Evolutionary conservation across 1,139 yeast species (phyloP), one percentile per base, ranked within the genome.

Genomic region (Yamadazyma mexicana): DNA sequence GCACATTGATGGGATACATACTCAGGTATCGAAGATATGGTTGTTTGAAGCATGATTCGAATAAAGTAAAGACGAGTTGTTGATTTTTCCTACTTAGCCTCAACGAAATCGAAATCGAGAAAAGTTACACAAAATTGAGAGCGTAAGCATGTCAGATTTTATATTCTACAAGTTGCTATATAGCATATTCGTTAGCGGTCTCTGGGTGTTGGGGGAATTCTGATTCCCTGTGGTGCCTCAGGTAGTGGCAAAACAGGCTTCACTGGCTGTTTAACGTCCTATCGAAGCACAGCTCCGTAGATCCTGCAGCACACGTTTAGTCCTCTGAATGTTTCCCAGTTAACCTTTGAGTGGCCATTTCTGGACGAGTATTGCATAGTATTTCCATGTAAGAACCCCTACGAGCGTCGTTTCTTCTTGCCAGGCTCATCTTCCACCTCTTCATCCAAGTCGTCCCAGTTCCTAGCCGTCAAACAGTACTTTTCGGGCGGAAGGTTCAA

Each of bases 401-500:
- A 20, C 22, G 22, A 6, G 8, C 8, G 29, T 9, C 14, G 39
- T 25, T 35, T 39, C 36, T 40, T 39, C 12, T 30, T 32, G 6
- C 38, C 35, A 3, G 44, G 44, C 33, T 44, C 58, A 29, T 60
- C 67, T 22, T 55, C 62, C 5, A 57, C 56, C 37, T 66, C 73
- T 17, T 66, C 72, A 31, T 61, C 67, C 39, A 66, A 49, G 37
- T 50, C 59, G 38, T 79, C 82, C 83, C 89, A 83, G 50, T 87
- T 92, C 48, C 77, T 76, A 2, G 88, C 89, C 0, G 96, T 89
- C 41, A 92, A 66, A 62, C 98, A 92, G 66, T 89, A 91, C 75
- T 91, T 92, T 67, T 92, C 98, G 8, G 98, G 98, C 3, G 99
- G 99, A 41, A 94, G 71, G 47, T 97, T 79, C 40, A 92, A 74